A percentile compares a stretch with the other conserved stretches of the same genome.
phyloP scores from a whole-genome alignment of 2,329 filamentous ascomycete species.

The Pestalotiopsis sp. region DNA sequence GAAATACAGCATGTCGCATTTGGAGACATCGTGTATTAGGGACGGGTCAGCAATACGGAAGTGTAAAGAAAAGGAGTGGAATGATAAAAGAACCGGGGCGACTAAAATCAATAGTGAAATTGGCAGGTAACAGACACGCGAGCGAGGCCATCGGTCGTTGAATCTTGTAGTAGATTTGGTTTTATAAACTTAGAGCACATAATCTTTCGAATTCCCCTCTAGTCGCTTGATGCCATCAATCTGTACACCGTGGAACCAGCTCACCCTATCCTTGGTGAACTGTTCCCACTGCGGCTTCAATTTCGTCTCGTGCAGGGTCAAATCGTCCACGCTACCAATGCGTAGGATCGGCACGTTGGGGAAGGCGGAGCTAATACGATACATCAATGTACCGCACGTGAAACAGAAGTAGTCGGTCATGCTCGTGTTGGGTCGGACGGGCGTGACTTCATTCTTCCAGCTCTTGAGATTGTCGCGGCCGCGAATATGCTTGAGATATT shows the following conservation, averaged over 20 bases:
- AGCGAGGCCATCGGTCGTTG: no score
- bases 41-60: no score
- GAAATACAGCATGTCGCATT: no score
- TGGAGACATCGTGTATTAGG: no score
- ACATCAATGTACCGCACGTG: slow-evolving; percentile 64
- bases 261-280: neutral
- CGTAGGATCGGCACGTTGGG: slow-evolving; percentile 52
- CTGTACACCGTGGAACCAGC: slow-evolving; percentile 9
- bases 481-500: slow-evolving; percentile 48
- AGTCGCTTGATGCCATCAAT: neutral
- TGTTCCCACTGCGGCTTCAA: slow-evolving; percentile 54
- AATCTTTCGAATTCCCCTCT: neutral
- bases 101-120: no score
- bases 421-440: slow-evolving; percentile 44
- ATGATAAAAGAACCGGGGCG: no score
- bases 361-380: slow-evolving; percentile 46
- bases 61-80: no score
- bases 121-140: no score
- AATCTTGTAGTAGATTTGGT: neutral
- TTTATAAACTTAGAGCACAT: neutral
- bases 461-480: slow-evolving; percentile 52
- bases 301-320: slow-evolving; percentile 56
- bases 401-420: slow-evolving; percentile 68
- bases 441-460: slow-evolving; percentile 45
- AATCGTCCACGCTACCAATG: slow-evolving; percentile 66